Evolutionary conservation across 2,329 filamentous ascomycete genomes (phyloP).

Genomic region (Aspergillus texensis): DNA sequence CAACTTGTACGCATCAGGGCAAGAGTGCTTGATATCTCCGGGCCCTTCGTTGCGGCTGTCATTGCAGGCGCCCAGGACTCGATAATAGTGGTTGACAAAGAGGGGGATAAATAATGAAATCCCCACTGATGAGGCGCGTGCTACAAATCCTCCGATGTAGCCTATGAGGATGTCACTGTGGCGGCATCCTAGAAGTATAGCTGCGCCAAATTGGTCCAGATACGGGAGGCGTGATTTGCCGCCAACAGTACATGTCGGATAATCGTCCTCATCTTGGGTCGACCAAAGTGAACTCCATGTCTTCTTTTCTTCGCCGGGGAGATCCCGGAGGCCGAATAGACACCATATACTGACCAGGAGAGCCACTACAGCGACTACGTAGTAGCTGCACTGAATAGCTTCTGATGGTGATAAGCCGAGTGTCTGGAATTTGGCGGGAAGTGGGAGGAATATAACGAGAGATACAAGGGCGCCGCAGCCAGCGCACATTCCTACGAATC

Average conservation of each 20-base stretch:
- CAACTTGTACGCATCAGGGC: slow-evolving; percentile 82
- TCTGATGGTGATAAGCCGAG: slow-evolving; percentile 71
- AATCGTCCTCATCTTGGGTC: slow-evolving; percentile 2
- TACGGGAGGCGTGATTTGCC: slow-evolving; percentile 27
- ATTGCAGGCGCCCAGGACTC: slow-evolving; percentile 76
- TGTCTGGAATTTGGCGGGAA: slow-evolving; percentile 78
- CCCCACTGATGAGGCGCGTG: slow-evolving; percentile 88
- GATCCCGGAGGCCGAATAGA: slow-evolving; percentile 71
- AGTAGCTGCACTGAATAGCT: slow-evolving; percentile 83
- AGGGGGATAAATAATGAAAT: slow-evolving; percentile 95
- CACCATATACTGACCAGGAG: slow-evolving; percentile 74
- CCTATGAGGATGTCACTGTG: slow-evolving; percentile 81
- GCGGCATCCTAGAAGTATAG: slow-evolving; percentile 70
- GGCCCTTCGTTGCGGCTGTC: slow-evolving; percentile 36
- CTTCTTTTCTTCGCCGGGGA: slow-evolving; percentile 76
- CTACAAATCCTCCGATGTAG: slow-evolving; percentile 93
- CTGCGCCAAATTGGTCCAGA: slow-evolving; percentile 61
- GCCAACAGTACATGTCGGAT: slow-evolving; percentile 1
- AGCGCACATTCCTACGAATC: slow-evolving; percentile 88
- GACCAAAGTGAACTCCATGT: slow-evolving; percentile 61
- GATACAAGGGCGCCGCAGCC: slow-evolving; percentile 89
- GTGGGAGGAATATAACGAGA: slow-evolving; percentile 77
- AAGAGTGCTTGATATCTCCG: slow-evolving; percentile 78
- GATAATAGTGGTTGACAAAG: slow-evolving; percentile 89
- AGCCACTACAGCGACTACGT: slow-evolving; percentile 76